Evolutionary conservation across 345 rosid genomes (phyloP).

Genomic region (Eutrema japonicum): DNA sequence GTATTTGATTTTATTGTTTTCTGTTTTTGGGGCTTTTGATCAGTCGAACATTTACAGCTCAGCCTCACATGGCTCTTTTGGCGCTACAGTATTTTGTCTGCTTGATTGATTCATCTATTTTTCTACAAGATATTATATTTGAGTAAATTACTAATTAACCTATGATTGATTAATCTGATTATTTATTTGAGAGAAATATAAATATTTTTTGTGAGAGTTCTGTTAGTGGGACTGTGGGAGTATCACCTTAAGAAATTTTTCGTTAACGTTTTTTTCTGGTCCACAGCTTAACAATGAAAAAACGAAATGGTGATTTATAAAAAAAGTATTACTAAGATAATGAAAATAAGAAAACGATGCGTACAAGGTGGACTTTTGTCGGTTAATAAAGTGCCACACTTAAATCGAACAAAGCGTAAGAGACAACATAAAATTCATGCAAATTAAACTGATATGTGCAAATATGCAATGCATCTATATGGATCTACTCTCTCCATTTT

Average conservation of each 20-base stretch:
- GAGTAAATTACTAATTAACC: constrained; percentile 9
- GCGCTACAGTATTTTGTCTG: constrained; percentile 35
- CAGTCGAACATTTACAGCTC: constrained; percentile 48
- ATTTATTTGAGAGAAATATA: not conserved
- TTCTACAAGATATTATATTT: constrained; percentile 10
- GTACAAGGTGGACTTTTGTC: constrained; percentile 38
- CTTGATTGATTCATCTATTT: constrained; percentile 28
- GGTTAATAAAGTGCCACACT: constrained; percentile 18
- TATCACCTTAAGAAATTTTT: constrained; percentile 3
- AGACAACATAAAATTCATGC: constrained; percentile 30
- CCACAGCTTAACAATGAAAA: too few relatives aligned
- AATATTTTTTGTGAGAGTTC: not conserved
- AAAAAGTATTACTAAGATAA: not conserved
- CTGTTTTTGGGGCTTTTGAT: constrained; percentile 41
- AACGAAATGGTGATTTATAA: too few relatives aligned
- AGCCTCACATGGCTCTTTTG: constrained; percentile 51
- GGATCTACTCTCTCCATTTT: not conserved
- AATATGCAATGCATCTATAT: constrained; percentile 30
- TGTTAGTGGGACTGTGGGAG: not conserved
- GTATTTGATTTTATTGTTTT: not conserved
- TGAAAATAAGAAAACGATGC: constrained; percentile 16
- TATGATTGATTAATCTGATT: not conserved
- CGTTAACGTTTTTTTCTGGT: not conserved
- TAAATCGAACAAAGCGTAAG: constrained; percentile 35
- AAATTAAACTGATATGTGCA: not conserved